These are phyloP conservation scores for Ilyonectria mors-panacis DNA, from an alignment of 2,329 filamentous ascomycete species.

Conservation along the genomic window DNA sequence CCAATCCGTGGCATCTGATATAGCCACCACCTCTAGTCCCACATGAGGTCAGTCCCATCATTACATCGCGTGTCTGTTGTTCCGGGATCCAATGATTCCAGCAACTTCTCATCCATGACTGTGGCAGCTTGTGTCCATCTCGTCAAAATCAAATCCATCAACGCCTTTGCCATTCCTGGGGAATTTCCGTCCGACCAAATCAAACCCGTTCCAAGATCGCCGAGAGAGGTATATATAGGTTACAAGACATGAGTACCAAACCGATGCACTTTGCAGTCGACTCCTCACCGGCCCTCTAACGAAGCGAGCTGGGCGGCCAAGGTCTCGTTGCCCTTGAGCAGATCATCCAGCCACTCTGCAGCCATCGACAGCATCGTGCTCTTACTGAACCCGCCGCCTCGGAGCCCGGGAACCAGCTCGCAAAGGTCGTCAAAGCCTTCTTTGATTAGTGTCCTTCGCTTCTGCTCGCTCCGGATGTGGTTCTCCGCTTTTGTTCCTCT, in stretches of 20 bases:
- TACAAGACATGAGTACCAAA: slow-evolving; percentile 22
- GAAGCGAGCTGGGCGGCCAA: slow-evolving; percentile 68
- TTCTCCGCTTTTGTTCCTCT: slow-evolving; percentile 89
- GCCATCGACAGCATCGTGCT: slow-evolving; percentile 83
- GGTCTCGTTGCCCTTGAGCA: slow-evolving; percentile 77
- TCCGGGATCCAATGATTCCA: slow-evolving; percentile 40
- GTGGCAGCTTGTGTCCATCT: slow-evolving; percentile 23
- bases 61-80: slow-evolving; percentile 36
- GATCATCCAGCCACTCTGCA: slow-evolving; percentile 82
- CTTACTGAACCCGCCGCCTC: slow-evolving; percentile 84
- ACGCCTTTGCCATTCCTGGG: slow-evolving; percentile 40
- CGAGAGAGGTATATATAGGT: slow-evolving; percentile 32
- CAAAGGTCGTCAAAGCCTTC: slow-evolving; percentile 87
- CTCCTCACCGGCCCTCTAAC: slow-evolving; percentile 45
- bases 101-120: slow-evolving; percentile 28
- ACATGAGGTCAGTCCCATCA: slow-evolving; percentile 29
- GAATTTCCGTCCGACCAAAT: slow-evolving; percentile 34
- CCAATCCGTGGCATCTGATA: slow-evolving; percentile 14
- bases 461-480: slow-evolving; percentile 90
- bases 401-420: slow-evolving; percentile 81
- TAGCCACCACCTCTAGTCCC: slow-evolving; percentile 33
- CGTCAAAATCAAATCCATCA: slow-evolving; percentile 34
- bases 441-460: slow-evolving; percentile 85
- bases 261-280: slow-evolving; percentile 1
- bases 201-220: slow-evolving; percentile 33